These are phyloP conservation scores for Tolypocladium tundrense DNA, from an alignment of 2,329 filamentous ascomycete species.

Conservation along the genomic window DNA sequence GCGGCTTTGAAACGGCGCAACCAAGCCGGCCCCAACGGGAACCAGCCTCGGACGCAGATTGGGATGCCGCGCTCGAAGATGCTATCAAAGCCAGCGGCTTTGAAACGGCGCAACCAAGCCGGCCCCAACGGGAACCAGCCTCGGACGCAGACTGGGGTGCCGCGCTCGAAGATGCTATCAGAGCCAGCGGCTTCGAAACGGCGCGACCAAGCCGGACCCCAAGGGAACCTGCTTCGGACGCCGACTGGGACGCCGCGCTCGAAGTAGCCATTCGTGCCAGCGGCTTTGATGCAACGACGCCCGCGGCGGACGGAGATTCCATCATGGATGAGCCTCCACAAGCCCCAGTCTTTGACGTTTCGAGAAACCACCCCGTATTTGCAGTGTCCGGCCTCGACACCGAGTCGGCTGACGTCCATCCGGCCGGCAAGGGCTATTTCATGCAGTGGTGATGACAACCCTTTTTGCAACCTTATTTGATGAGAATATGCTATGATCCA, in stretches of 20 bases:
- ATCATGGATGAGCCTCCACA: neutral
- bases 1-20: neutral
- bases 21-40: neutral
- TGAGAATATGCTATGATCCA: neutral
- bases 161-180: neutral
- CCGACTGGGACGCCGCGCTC: neutral
- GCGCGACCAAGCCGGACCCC: neutral
- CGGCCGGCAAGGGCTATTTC: slow-evolving; percentile 1
- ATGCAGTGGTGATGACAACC: neutral
- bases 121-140: neutral
- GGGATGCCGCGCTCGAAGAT: neutral
- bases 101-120: neutral
- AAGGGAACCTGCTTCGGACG: neutral
- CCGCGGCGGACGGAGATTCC: neutral
- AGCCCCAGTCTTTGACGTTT: neutral
- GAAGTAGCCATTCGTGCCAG: neutral
- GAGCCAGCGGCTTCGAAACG: neutral
- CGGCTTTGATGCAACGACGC: neutral
- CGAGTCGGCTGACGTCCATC: neutral
- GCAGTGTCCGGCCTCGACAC: neutral
- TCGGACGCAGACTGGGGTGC: neutral
- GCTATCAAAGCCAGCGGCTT: neutral
- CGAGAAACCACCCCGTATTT: neutral
- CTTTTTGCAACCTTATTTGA: neutral
- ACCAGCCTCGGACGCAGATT: neutral